Conservation (phyloP, 805 yeast genomes). For the Teunomyces lycoperdinae region DNA sequence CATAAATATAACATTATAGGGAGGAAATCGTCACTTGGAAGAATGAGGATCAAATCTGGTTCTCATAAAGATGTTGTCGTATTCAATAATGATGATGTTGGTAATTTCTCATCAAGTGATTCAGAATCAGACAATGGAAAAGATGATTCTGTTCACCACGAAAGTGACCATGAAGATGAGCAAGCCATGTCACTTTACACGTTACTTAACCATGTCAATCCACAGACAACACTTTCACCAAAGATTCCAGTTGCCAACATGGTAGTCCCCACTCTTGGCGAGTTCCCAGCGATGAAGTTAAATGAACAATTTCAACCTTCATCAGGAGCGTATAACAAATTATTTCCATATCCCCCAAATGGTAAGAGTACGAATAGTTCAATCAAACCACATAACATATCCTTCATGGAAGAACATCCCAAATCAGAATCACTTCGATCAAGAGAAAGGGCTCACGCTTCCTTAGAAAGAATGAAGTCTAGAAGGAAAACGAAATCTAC, state of each 20-base stretch:
- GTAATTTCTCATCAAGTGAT: neutral
- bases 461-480: conserved; percentile 57
- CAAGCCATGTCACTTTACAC: conserved; percentile 67
- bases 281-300: conserved; percentile 37
- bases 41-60: conserved; percentile 12
- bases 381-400: conserved; percentile 5
- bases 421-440: conserved; percentile 38
- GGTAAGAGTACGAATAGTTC: neutral
- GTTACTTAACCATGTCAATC: conserved; percentile 40
- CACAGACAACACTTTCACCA: conserved; percentile 5
- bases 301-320: conserved; percentile 18
- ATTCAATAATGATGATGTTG: conserved; percentile 1
- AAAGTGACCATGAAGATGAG: conserved; percentile 57
- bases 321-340: neutral
- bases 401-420: conserved; percentile 26
- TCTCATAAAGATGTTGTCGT: conserved; percentile 13
- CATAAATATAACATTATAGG: conserved; percentile 22
- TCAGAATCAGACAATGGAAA: conserved; percentile 12
- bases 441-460: conserved; percentile 63
- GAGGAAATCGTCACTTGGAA: conserved; percentile 14
- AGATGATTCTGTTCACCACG: conserved; percentile 15
- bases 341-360: conserved; percentile 2
- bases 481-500: conserved; percentile 50
- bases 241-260: conserved; percentile 11
- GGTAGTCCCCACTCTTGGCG: conserved; percentile 42